Percentiles rank a stretch among this genome's conserved stretches.
These are phyloP conservation scores for Acanthamoeba sp. DNA, from an alignment of 208 protist species.

Conservation along the genomic window DNA sequence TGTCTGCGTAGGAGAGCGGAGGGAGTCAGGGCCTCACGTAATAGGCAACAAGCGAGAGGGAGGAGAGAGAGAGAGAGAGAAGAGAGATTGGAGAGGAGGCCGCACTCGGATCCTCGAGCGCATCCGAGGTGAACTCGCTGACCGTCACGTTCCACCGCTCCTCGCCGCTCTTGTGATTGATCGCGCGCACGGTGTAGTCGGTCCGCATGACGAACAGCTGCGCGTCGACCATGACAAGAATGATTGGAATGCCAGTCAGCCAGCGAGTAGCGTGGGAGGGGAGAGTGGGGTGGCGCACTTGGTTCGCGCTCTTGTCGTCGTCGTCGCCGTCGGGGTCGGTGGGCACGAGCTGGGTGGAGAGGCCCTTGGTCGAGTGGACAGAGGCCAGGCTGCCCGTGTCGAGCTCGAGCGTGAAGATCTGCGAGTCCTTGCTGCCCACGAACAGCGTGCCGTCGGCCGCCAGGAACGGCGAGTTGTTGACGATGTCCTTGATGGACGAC, in stretches of 20 bases:
- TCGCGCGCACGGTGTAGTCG: constrained; percentile 27
- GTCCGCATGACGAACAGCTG: constrained; percentile 18
- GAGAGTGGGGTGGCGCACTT: background rate
- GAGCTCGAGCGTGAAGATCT: constrained; percentile 43
- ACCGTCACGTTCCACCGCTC: constrained; percentile 21
- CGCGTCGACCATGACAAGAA: background rate
- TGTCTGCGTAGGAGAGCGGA: background rate
- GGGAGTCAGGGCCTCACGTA: too few relatives aligned
- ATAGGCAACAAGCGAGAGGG: too few relatives aligned
- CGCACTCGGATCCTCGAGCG: background rate
- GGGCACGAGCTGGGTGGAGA: constrained; percentile 38
- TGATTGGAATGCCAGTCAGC: background rate
- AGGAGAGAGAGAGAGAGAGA: background rate
- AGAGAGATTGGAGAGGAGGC: background rate
- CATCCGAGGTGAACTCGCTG: background rate
- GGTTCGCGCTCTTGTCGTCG: background rate
- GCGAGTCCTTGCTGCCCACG: constrained; percentile 53
- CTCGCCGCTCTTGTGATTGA: constrained; percentile 34
- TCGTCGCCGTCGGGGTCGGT: background rate
- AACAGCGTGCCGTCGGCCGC: constrained; percentile 47
- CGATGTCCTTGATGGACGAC: constrained; percentile 32
- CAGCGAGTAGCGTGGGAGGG: too few relatives aligned
- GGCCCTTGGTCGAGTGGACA: constrained; percentile 1
- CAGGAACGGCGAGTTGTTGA: constrained; percentile 51
- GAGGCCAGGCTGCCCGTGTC: constrained; percentile 15